Conservation (phyloP, 2,329 filamentous ascomycete species). For the Bisporella sp. region DNA sequence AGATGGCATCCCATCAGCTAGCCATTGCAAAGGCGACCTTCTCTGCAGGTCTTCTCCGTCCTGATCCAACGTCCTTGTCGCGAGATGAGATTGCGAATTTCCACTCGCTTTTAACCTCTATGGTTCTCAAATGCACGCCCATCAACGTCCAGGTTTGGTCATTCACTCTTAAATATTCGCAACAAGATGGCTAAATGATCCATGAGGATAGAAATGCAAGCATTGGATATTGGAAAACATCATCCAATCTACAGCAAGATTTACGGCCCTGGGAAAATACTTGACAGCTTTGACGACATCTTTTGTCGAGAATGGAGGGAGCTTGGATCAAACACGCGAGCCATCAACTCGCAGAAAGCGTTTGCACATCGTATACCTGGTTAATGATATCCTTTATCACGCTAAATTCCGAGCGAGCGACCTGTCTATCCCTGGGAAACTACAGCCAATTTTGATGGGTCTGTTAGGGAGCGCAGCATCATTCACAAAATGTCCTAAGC, state of each 20-base stretch:
- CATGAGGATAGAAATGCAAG: slow-evolving; percentile 69
- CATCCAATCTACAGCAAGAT: slow-evolving; percentile 58
- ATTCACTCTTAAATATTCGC: slow-evolving; percentile 26
- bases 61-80: slow-evolving; percentile 63
- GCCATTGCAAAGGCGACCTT: slow-evolving; percentile 77
- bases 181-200: slow-evolving; percentile 31
- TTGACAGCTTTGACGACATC: slow-evolving; percentile 62
- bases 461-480: slow-evolving; percentile 53
- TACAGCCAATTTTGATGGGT: slow-evolving; percentile 54
- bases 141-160: slow-evolving; percentile 79
- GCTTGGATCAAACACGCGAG: slow-evolving; percentile 27
- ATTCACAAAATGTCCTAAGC: slow-evolving; percentile 55
- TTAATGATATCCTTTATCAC: slow-evolving; percentile 75
- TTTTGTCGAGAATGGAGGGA: slow-evolving; percentile 31
- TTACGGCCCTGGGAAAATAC: slow-evolving; percentile 67
- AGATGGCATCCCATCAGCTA: slow-evolving; percentile 62
- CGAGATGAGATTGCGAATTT: slow-evolving; percentile 66
- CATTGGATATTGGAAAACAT: slow-evolving; percentile 73
- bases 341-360: slow-evolving; percentile 61
- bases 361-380: slow-evolving; percentile 68
- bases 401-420: slow-evolving; percentile 44
- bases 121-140: slow-evolving; percentile 65
- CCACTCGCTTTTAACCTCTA: slow-evolving; percentile 56
- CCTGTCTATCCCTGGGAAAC: slow-evolving; percentile 44
- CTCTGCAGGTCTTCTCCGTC: slow-evolving; percentile 63